Base-by-base conservation (phyloP, 306 rosid species). In the Lagenaria siceraria region DNA sequence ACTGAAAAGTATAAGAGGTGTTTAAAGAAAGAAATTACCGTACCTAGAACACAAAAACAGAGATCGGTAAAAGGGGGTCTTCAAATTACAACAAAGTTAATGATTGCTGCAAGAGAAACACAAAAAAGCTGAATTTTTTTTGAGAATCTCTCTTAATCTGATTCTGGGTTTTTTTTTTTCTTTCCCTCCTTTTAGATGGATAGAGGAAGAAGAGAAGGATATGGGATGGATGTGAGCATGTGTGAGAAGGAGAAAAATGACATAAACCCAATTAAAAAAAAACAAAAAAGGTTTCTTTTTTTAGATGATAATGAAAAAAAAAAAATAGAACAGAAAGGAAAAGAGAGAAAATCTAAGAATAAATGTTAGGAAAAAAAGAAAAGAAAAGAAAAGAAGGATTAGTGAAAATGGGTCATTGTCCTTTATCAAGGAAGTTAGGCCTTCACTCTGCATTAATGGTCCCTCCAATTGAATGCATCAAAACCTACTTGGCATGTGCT, bases 401-500 rank as follows among this genome's bases (percentile, higher is more conserved):
- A 52, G 78, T 53, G 21, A 54, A 75, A 29, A 31, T 24, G 60
- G 80, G 73, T 25, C 80, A 8, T 12, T 43, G 73, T 77, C 73
- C 71, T 43, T 76, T 76, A 59, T 65, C n/a, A 10, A 35, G 58
- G 53, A 77, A 43, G 79, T 62, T 77, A 77, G 74, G 74, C 56
- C 58, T 49, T 76, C 62, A 54, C 17, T 25, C 46, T 51, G 36
- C 49, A 17, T 74, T 33, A 18, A n/a, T 76, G 79, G 79, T 76
- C 79, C 79, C 70, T 56, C 79, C 80, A 48, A 51, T 60, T 62
- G 53, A 77, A 43, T 77, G 58, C 40, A 77, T 62, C 46, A 46
- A 77, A 76, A 59, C 79, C 79, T 76, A 76, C 71, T 59, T 60
- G 54, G 68, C 79, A 76, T 76, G 79, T 76, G 79, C 70, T 55